Percentiles rank a stretch among this genome's conserved stretches.
These are phyloP conservation scores for Xylaria venustula DNA, from an alignment of 495 filamentous ascomycete genomes.

Conservation along the genomic window DNA sequence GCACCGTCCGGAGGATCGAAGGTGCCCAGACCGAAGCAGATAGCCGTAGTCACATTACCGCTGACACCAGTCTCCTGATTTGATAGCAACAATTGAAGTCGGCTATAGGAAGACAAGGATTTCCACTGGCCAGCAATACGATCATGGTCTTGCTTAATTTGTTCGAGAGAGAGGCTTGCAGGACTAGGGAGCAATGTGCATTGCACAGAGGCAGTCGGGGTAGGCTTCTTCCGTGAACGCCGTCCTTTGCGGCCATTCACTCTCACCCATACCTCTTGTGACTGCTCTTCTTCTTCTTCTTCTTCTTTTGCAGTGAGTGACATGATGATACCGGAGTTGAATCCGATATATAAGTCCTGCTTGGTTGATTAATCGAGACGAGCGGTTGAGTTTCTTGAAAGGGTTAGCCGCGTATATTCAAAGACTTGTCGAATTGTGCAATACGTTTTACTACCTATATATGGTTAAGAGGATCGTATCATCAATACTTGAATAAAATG, in stretches of 20 bases:
- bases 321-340: background rate
- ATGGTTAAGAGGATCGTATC: too few relatives aligned
- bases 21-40: slow-evolving; percentile 45
- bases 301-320: background rate
- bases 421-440: too few relatives aligned
- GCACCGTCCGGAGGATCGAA: slow-evolving; percentile 42
- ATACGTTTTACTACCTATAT: too few relatives aligned
- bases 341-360: too few relatives aligned
- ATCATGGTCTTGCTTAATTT: slow-evolving; percentile 21
- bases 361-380: background rate
- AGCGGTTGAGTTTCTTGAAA: background rate
- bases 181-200: background rate
- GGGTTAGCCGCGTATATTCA: too few relatives aligned
- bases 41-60: slow-evolving; percentile 30
- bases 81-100: slow-evolving; percentile 18
- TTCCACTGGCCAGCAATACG: slow-evolving; percentile 22
- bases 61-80: background rate
- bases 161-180: slow-evolving; percentile 19
- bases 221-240: background rate
- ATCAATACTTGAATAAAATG: too few relatives aligned
- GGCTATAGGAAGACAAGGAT: slow-evolving; percentile 11
- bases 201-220: background rate
- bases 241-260: slow-evolving; percentile 13
- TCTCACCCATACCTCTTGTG: slow-evolving; percentile 19
- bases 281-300: too few relatives aligned